A percentile compares a stretch with the other conserved stretches of the same genome.
Conservation (phyloP, 2,329 filamentous ascomycete species). For the Ilyonectria mors-panacis region DNA sequence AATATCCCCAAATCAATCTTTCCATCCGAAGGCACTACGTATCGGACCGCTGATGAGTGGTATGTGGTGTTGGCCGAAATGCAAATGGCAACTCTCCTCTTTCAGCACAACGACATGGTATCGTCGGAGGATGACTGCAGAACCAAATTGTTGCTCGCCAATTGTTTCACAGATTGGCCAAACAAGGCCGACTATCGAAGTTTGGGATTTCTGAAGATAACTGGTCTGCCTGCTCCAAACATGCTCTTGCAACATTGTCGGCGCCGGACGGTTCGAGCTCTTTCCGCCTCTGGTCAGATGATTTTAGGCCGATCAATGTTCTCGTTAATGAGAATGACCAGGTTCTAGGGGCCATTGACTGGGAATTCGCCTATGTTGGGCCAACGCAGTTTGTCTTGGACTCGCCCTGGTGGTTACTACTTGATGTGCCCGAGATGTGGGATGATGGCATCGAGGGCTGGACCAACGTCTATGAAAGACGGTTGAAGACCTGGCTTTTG, state of each 20-base stretch:
- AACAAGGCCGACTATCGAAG: constrained; percentile 39
- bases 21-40: constrained; percentile 43
- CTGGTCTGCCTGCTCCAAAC: constrained; percentile 19
- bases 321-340: constrained; percentile 48
- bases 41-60: constrained; percentile 54
- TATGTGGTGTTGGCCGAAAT: constrained; percentile 57
- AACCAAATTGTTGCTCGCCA: constrained; percentile 59
- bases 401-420: constrained; percentile 57
- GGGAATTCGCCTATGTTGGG: constrained; percentile 55
- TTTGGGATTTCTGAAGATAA: constrained; percentile 46
- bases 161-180: constrained; percentile 55
- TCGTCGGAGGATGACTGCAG: constrained; percentile 56
- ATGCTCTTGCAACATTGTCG: constrained; percentile 23
- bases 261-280: constrained; percentile 39
- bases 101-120: constrained; percentile 59
- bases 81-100: constrained; percentile 57
- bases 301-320: constrained; percentile 52
- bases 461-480: constrained; percentile 47
- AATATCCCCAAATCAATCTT: constrained; percentile 45
- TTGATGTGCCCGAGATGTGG: constrained; percentile 53
- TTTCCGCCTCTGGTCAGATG: constrained; percentile 52
- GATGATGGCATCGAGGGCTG: constrained; percentile 48
- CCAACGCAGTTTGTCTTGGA: constrained; percentile 53
- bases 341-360: constrained; percentile 54
- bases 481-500: constrained; percentile 51